Base-by-base conservation (phyloP, 371 early-diverging fungal genomes). In the Apophysomyces elegans region DNA sequence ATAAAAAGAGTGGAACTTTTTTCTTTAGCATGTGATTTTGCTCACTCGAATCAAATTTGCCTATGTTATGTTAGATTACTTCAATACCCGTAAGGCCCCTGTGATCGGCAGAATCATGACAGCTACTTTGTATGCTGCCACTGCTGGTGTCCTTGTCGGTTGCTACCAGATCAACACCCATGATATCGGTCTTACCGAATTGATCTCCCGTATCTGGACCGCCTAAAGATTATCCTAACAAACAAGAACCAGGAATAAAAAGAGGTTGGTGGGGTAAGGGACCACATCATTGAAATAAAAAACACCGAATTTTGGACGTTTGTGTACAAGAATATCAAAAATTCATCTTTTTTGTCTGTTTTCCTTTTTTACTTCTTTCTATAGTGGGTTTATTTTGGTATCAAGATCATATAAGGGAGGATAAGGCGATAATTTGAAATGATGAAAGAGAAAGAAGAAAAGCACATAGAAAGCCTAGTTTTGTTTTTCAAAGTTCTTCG, bases 101-200 rank as follows among this genome's bases (percentile, higher is more conserved):
- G 68, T 84, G 21, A 56, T 92, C 50, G 80, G 91, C 87, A 80
- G 82, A 59, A 70, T 92, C 65, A 65, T 81, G 59, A 79, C 63
- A 63, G 90, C 88, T 80, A 67, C 85, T 61, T 83, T 96, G 45
- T 86, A 87, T 50, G 77, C 78, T 8, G 77, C 84, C 46, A 95
- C 97, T 21, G 88, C 88, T 8, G 79, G 90, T 69, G 77, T 86
- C 12, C 76, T 97, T 64, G 91, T 93, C 69, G 98, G 96, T 35
- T 91, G 90, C 73, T 98, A 93, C 84, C 81, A 89, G 71, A 91
- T 97, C 89, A 98, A 98, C 85, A 96, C 96, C 36, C 86, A 93
- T 59, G 98, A 98, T 68, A 86, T 97, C 63, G 98, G 99, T 36
- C 78, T 98, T 64, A 96, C 96, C 56, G 95, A 92, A 75, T 84